phyloP scores from a whole-genome alignment of 257 asterid genomes.

The Scutellaria minor region DNA sequence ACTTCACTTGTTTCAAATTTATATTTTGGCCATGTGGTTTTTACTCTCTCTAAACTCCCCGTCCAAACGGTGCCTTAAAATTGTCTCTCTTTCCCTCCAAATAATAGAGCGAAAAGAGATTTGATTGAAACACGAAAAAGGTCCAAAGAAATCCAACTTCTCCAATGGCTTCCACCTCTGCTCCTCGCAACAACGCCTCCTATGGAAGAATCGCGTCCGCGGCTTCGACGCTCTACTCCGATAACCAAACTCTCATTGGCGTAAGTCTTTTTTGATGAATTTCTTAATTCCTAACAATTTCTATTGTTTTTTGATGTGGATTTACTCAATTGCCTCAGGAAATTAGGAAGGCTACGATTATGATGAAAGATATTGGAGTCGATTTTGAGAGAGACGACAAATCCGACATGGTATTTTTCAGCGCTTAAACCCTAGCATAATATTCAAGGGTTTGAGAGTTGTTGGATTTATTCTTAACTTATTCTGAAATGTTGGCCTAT shows the following conservation, averaged over 20 bases:
- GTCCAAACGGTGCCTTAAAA: too few relatives aligned
- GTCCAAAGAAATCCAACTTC: neutral
- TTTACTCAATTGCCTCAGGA: slow-evolving; percentile 55
- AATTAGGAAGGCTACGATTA: slow-evolving; percentile 59
- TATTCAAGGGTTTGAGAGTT: slow-evolving; percentile 11
- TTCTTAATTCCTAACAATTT: slow-evolving; percentile 9
- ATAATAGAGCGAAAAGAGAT: slow-evolving; percentile 15
- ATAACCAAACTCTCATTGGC: slow-evolving; percentile 64
- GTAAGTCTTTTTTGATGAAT: slow-evolving; percentile 44
- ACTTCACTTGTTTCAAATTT: too few relatives aligned
- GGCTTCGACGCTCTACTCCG: slow-evolving; percentile 57
- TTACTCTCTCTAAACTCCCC: too few relatives aligned
- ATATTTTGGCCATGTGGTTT: too few relatives aligned
- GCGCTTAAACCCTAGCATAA: slow-evolving; percentile 47
- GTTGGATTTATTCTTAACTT: neutral
- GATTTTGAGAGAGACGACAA: slow-evolving; percentile 70
- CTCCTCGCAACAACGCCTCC: slow-evolving; percentile 52
- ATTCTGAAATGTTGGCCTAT: neutral
- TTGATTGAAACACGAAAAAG: neutral
- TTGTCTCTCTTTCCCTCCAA: slow-evolving; percentile 36
- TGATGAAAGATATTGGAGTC: slow-evolving; percentile 79
- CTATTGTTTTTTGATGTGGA: neutral
- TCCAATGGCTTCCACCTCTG: slow-evolving; percentile 86
- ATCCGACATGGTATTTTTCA: slow-evolving; percentile 56
- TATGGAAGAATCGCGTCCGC: slow-evolving; percentile 63